A percentile compares a stretch with the other conserved stretches of the same genome.
phyloP scores from a whole-genome alignment of 2,329 filamentous ascomycete species.

The Aspergillus tubingensis region DNA sequence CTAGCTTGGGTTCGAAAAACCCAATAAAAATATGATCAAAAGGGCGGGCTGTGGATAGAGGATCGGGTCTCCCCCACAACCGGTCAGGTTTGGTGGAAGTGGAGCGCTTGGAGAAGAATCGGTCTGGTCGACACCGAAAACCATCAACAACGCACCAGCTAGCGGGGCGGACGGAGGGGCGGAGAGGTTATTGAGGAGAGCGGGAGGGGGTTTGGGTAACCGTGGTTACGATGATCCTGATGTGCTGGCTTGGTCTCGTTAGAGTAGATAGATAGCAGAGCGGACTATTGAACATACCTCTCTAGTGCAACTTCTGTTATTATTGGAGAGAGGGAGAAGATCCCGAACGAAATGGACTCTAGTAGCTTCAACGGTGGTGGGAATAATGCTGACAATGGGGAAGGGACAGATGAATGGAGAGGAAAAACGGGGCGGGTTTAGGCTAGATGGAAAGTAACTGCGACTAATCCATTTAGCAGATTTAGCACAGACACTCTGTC shows the following conservation, averaged over 20 bases:
- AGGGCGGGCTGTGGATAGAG: neutral
- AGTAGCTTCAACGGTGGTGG: neutral
- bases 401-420: neutral
- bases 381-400: neutral
- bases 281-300: neutral
- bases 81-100: slow-evolving; percentile 9
- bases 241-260: neutral
- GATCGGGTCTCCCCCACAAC: slow-evolving; percentile 10
- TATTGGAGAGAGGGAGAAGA: neutral
- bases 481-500: neutral
- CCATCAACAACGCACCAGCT: slow-evolving; percentile 8
- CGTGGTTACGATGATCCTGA: neutral
- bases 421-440: neutral
- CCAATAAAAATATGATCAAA: neutral
- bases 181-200: slow-evolving; percentile 5
- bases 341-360: neutral
- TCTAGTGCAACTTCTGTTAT: neutral
- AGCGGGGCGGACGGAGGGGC: slow-evolving; percentile 15
- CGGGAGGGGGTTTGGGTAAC: slow-evolving; percentile 1
- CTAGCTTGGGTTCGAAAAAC: neutral
- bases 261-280: neutral
- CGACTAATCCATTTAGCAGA: neutral
- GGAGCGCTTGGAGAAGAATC: slow-evolving; percentile 12
- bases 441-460: neutral
- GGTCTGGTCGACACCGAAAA: slow-evolving; percentile 6